Conservation (phyloP, 2,329 filamentous ascomycete genomes). For the Alternaria burnsii region DNA sequence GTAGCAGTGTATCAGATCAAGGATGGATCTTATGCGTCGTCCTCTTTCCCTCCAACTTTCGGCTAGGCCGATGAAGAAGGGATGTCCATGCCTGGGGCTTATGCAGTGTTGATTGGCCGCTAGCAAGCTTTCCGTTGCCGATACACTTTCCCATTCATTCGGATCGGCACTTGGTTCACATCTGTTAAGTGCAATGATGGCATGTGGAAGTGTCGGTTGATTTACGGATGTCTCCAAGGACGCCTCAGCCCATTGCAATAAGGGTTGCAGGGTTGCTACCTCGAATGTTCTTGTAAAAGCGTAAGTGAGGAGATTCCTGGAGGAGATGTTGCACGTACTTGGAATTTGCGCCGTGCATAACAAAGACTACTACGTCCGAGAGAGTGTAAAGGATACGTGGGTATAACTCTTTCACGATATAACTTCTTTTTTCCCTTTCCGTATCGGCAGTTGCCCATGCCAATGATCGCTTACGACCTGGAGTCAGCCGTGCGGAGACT, state of each 20-base stretch:
- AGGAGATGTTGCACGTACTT: background rate
- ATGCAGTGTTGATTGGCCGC: slow-evolving; percentile 5
- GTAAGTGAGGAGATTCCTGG: background rate
- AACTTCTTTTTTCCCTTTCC: slow-evolving; percentile 41
- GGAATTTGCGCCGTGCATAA: slow-evolving; percentile 21
- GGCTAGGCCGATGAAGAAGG: slow-evolving; percentile 11
- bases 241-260: slow-evolving; percentile 19
- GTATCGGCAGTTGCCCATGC: background rate
- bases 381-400: slow-evolving; percentile 55
- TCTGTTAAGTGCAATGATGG: slow-evolving; percentile 62
- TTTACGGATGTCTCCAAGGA: slow-evolving; percentile 50
- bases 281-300: slow-evolving; percentile 12
- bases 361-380: slow-evolving; percentile 56
- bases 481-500: background rate
- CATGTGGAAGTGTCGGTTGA: slow-evolving; percentile 64
- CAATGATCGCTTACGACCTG: background rate
- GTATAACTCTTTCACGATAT: slow-evolving; percentile 52
- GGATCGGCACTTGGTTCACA: background rate
- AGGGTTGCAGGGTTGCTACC: slow-evolving; percentile 10
- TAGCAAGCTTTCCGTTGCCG: slow-evolving; percentile 53
- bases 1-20: slow-evolving; percentile 50
- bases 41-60: slow-evolving; percentile 16
- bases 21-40: slow-evolving; percentile 17
- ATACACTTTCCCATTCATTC: slow-evolving; percentile 56
- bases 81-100: background rate